Evolutionary conservation across 2,329 filamentous ascomycete genomes (phyloP).

Genomic region (Cercospora berteroae): DNA sequence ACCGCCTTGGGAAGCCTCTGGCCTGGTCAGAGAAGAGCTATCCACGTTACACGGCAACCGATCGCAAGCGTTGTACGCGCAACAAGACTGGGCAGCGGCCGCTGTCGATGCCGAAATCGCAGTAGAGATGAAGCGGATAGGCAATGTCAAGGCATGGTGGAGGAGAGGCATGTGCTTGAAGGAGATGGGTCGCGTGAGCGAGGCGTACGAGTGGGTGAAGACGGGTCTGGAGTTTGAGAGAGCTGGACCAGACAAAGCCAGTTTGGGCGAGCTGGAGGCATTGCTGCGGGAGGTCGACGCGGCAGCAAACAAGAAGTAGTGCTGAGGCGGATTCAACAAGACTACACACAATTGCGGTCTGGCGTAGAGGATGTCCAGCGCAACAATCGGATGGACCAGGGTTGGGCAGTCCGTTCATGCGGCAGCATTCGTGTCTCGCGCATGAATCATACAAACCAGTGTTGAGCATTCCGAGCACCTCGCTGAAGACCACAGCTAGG

Average conservation of each 20-base stretch:
- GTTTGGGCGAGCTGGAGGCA: constrained; percentile 34
- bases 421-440: background rate
- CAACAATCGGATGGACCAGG: background rate
- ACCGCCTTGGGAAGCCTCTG: constrained; percentile 83
- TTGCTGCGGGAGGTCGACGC: constrained; percentile 32
- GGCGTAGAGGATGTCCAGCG: background rate
- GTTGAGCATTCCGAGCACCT: too few relatives aligned
- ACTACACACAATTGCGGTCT: background rate
- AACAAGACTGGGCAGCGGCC: constrained; percentile 79
- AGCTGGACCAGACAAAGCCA: constrained; percentile 34
- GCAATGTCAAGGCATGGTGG: constrained; percentile 96
- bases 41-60: constrained; percentile 78
- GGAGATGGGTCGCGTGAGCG: constrained; percentile 85
- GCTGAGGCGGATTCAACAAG: background rate
- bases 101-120: constrained; percentile 84
- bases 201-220: constrained; percentile 76
- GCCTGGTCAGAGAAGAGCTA: constrained; percentile 81
- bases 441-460: too few relatives aligned
- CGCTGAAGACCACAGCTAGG: background rate
- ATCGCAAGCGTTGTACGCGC: constrained; percentile 83
- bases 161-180: constrained; percentile 76
- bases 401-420: background rate
- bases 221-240: constrained; percentile 66
- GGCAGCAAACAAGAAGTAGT: constrained; percentile 18
- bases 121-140: constrained; percentile 80